phyloP scores from a whole-genome alignment of 495 filamentous ascomycete genomes.

The Terfezia boudieri region DNA sequence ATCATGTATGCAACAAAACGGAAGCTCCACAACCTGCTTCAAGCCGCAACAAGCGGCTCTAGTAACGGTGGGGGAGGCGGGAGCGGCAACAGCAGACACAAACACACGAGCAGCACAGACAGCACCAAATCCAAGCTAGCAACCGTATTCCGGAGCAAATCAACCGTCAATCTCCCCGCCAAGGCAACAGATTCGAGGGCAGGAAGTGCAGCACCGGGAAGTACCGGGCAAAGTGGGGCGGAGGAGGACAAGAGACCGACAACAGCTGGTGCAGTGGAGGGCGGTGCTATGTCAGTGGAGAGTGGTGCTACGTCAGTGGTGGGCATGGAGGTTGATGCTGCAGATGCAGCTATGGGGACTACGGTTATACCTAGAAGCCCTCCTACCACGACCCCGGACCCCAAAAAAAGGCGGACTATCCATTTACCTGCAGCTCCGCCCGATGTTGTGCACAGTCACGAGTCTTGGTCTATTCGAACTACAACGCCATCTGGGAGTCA shows the following conservation, averaged over 20 bases:
- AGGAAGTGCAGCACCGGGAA: not conserved
- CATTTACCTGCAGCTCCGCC: not conserved
- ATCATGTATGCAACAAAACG: constrained; percentile 17
- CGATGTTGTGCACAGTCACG: not conserved
- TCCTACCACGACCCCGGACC: not conserved
- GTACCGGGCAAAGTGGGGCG: not conserved
- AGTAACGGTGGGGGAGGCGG: not conserved
- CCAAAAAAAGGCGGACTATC: not conserved
- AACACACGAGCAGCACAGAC: constrained; percentile 1
- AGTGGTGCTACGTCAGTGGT: not conserved
- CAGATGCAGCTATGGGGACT: not conserved
- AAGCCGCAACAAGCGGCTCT: not conserved
- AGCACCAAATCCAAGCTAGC: not conserved
- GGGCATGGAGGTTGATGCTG: not conserved
- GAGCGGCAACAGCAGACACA: constrained; percentile 4
- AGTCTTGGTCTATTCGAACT: not conserved
- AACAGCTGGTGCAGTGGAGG: not conserved
- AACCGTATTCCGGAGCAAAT: not conserved
- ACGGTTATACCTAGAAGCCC: constrained; percentile 3
- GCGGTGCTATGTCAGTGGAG: not conserved
- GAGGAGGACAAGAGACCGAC: not conserved
- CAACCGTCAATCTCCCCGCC: not conserved
- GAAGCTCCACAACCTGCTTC: constrained; percentile 20
- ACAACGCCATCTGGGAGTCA: not conserved
- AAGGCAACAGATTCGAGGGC: not conserved